Conservation (phyloP, 2,329 filamentous ascomycete genomes). For the Aspergillus nomiae region DNA sequence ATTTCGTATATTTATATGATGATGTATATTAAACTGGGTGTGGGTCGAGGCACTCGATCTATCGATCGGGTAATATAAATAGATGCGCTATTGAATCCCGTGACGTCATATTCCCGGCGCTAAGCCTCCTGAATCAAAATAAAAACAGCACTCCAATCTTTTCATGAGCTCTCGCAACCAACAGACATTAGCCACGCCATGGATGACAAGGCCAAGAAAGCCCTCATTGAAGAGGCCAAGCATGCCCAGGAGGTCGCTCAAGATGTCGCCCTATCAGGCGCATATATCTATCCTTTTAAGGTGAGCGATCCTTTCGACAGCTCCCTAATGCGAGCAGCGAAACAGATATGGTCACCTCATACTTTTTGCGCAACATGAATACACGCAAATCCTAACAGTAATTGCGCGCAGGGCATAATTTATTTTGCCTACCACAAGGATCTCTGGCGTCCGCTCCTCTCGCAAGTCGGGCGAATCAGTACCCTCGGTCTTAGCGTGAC, state of each 20-base stretch:
- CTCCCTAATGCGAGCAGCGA: not conserved
- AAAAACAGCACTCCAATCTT: not conserved
- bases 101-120: not conserved
- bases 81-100: not conserved
- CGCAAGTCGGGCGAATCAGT: conserved; percentile 63
- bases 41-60: not conserved
- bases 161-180: not conserved
- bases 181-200: conserved; percentile 25
- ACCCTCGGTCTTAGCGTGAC: conserved; percentile 73
- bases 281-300: conserved; percentile 85
- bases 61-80: not conserved
- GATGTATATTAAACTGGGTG: not conserved
- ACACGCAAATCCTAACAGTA: not conserved
- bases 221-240: conserved; percentile 69
- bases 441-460: conserved; percentile 61
- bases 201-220: conserved; percentile 57
- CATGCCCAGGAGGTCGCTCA: conserved; percentile 65
- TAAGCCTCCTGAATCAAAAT: not conserved
- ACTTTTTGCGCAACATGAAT: too few species aligned
- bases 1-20: not conserved
- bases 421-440: conserved; percentile 61
- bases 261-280: conserved; percentile 72
- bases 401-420: conserved; percentile 54
- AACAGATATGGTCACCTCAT: too few species aligned
- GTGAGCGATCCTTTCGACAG: conserved; percentile 35